Percentiles rank a stretch among this genome's conserved stretches.
Conservation (phyloP, 306 rosid species). For the Cajanus cajan region DNA sequence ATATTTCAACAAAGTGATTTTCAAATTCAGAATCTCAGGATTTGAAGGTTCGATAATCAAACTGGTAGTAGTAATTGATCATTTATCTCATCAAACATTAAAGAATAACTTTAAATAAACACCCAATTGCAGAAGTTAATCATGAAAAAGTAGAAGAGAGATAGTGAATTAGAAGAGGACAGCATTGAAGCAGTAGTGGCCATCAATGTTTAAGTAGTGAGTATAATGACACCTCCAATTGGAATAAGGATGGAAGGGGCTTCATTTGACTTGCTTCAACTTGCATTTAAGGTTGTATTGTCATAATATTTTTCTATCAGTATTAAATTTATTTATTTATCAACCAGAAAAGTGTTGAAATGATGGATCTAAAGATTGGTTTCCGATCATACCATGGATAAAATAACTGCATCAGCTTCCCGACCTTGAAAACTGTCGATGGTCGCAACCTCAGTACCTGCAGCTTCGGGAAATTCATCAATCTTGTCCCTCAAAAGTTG, state of each 20-base stretch:
- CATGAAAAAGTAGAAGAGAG: neutral
- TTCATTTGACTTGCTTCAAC: neutral
- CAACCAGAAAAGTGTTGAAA: constrained; percentile 19
- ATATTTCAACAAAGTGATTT: neutral
- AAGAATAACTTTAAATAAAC: neutral
- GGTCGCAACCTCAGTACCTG: constrained; percentile 76
- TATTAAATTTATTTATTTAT: neutral
- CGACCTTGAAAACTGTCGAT: constrained; percentile 94
- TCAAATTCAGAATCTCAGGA: neutral
- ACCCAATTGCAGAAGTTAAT: neutral
- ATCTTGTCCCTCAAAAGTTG: constrained; percentile 82
- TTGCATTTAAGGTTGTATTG: neutral
- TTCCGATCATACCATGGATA: constrained; percentile 67
- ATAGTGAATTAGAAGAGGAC: neutral
- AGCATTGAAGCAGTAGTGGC: neutral
- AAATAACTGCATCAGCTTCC: constrained; percentile 86
- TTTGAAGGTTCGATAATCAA: constrained; percentile 5
- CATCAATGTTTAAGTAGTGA: neutral
- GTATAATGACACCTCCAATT: neutral
- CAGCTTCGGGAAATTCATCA: constrained; percentile 64
- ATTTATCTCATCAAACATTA: neutral
- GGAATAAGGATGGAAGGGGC: neutral
- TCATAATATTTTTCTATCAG: neutral
- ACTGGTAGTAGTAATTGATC: neutral
- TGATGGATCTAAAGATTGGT: constrained; percentile 6